Evolutionary conservation across 1,139 yeast genomes (phyloP), one percentile per base, ranked within the genome.

Genomic region (Blastobotrys buckinghamii): DNA sequence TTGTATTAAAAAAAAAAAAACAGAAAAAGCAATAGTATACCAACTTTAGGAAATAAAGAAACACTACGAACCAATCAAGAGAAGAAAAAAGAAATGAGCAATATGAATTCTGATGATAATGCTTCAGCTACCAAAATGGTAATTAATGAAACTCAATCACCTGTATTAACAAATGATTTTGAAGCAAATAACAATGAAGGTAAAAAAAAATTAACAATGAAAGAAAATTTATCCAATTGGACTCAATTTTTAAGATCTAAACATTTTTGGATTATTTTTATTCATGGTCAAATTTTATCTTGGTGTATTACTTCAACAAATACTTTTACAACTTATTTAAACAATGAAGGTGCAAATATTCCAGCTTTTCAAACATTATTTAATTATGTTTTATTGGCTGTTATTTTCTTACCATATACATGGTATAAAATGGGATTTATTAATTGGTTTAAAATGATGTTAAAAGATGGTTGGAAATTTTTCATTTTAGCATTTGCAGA

Each of bases 291-390:
- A 58, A 57, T 71, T 39, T 59, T 72, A 43, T 70, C 75, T 13
- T 56, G 70, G 56, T 60, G 70, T 50, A 62, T 72, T 43, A 70
- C 69, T 13, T 69, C 73, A 36, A 72, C 76, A 30, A 72, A 72
- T 54, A 71, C 75, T 22, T 56, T 72, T 54, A 69, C 75, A 22
- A 65, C 74, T 5, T 69, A 59, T 41, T 52, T 72, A 60, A 65
- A 67, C 35, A 55, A 68, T 42, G 62, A 62, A 15, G 71, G 71
- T 19, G 62, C 64, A 54, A 60, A 69, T 32, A 66, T 72, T 54
- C 76, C 76, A 22, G 74, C 75, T 3, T 68, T 72, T 55, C 76
- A 72, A 59, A 63, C 72, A 34, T 54, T 72, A 53, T 66, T 71
- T 59, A 69, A 69, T 59, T 72, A 72, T 51, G 69, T 60, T 17